Evolutionary conservation across 2,329 filamentous ascomycete genomes (phyloP).

Genomic region (Fusarium setosum): DNA sequence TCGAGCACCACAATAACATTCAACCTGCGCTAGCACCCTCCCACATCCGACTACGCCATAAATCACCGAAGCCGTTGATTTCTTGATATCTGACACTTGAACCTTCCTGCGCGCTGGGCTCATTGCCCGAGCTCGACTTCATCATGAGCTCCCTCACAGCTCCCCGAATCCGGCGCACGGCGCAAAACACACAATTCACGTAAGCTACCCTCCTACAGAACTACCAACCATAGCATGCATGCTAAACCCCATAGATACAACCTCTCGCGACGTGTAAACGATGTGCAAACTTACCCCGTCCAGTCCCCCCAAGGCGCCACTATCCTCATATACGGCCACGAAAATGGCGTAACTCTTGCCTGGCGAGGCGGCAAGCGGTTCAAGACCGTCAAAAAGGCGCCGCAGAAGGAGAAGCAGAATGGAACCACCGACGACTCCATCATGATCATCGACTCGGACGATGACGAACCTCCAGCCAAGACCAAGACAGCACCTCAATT

Average conservation of each 20-base stretch:
- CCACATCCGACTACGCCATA: background rate
- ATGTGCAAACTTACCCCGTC: constrained; percentile 71
- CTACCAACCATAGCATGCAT: background rate
- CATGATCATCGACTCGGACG: constrained; percentile 74
- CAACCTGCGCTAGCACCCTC: background rate
- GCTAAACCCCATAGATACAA: constrained; percentile 62
- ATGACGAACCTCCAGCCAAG: constrained; percentile 59
- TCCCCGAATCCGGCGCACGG: constrained; percentile 59
- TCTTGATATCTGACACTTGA: background rate
- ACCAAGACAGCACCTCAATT: constrained; percentile 47
- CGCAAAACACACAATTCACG: constrained; percentile 62
- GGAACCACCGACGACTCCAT: constrained; percentile 64
- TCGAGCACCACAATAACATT: constrained; percentile 12
- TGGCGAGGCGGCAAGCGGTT: constrained; percentile 74
- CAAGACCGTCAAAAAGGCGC: constrained; percentile 56
- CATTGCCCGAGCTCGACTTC: constrained; percentile 32
- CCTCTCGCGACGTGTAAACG: constrained; percentile 66
- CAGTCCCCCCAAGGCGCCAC: constrained; percentile 72
- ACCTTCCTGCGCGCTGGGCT: constrained; percentile 27
- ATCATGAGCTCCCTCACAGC: constrained; percentile 48
- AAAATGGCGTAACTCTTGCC: constrained; percentile 69
- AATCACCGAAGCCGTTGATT: background rate
- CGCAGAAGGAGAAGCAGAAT: constrained; percentile 60
- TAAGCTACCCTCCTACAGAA: constrained; percentile 40
- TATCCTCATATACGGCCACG: constrained; percentile 72